Conservation (phyloP, 495 filamentous ascomycete genomes). For the Amniculicola lignicola region DNA sequence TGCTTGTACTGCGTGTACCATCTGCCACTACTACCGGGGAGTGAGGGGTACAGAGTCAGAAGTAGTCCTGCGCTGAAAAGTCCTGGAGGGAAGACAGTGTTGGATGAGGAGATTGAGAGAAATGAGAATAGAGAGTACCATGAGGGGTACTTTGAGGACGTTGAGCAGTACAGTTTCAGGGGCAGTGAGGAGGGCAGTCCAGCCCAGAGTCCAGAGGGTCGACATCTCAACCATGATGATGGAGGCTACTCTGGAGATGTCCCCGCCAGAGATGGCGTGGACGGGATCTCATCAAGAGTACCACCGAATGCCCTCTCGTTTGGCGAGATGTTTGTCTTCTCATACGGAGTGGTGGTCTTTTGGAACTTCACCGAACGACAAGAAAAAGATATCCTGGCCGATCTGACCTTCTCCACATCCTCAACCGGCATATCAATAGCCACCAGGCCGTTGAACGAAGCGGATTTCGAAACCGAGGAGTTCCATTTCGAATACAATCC, state of each 20-base stretch:
- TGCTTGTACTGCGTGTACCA: conserved; percentile 96
- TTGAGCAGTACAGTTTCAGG: conserved; percentile 36
- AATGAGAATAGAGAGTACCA: conserved; percentile 87
- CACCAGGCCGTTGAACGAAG: conserved; percentile 68
- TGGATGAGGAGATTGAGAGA: conserved; percentile 95
- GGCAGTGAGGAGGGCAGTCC: conserved; percentile 41
- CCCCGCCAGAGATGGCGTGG: conserved; percentile 12
- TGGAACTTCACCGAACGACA: conserved; percentile 97
- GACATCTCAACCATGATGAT: conserved; percentile 24
- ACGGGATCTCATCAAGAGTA: conserved; percentile 43
- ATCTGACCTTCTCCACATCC: conserved; percentile 81
- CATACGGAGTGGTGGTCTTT: conserved; percentile 95
- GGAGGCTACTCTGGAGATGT: conserved; percentile 4
- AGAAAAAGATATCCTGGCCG: conserved; percentile 94
- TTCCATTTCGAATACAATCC: conserved; percentile 97
- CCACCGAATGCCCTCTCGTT: conserved; percentile 66
- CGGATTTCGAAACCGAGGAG: conserved; percentile 95
- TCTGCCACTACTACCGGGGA: conserved; percentile 78
- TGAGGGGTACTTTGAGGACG: conserved; percentile 75
- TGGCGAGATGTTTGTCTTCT: conserved; percentile 97
- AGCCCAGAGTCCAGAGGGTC: conserved; percentile 46
- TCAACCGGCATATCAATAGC: conserved; percentile 55
- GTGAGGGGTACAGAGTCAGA: conserved; percentile 77
- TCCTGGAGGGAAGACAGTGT: conserved; percentile 83
- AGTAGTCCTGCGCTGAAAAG: conserved; percentile 90